Base-by-base conservation (phyloP, 2,329 filamentous ascomycete species). In the Colletotrichum eleusines region DNA sequence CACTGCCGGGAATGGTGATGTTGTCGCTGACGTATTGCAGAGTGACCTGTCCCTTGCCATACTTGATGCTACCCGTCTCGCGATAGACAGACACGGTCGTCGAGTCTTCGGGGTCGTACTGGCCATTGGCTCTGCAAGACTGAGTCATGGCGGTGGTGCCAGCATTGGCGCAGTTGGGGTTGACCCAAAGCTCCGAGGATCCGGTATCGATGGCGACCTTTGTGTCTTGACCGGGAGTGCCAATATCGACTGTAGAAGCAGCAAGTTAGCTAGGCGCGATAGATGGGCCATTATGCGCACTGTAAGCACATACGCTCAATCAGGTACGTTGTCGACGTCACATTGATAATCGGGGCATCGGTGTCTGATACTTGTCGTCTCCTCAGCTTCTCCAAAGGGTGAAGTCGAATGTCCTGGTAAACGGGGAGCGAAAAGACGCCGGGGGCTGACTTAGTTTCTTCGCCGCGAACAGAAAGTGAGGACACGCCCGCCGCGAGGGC, bases 121-220 rank as follows among this genome's bases (percentile, higher is more conserved):
- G 77, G 3, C 85, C 82, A 62, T 85, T 84, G 0, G 73, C 54
- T 0, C 73, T 18, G 75, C 86, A 88, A 53, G 83, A 80, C 0
- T 77, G 64, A 2, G 75, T 73, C 50, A 83, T 78, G 0, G 74
- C 73, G 7, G 77, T 72, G 11, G 77, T 77, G 12, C 77, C 80
- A 0, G 85, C 80, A 3, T 78, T 80, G 1, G 74, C 63, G 75
- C 86, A 88, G 61, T 82, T 78, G 2, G 86, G 86, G 71, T 88
- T 86, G 46, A 88, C 84, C 86, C 86, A 88, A 8, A 88, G 81
- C 75, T 87, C 85, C 71, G 84, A 84, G 6, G 86, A 88, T 14
- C 86, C 86, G 0, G 85, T 87, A 70, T 87, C 85, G 67, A 86
- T 79, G 48, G 86, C 80, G 40, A 87, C 83, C 28, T 83, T 81